A percentile compares a stretch with the other conserved stretches of the same genome.
These are phyloP conservation scores for Alternaria triticimaculans DNA, from an alignment of 2,329 filamentous ascomycete species.

Conservation along the genomic window DNA sequence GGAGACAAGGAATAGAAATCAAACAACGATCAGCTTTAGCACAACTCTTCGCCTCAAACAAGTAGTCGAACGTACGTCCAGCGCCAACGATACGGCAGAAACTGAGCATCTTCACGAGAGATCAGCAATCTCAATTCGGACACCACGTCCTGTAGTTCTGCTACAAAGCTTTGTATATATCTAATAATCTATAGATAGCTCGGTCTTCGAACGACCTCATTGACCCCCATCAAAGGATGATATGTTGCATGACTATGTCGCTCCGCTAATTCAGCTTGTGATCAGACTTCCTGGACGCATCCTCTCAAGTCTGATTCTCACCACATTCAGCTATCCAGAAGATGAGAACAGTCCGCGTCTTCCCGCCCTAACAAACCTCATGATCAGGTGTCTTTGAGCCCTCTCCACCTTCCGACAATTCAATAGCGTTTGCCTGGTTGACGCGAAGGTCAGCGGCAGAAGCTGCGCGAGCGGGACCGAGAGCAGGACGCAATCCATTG, in stretches of 20 bases:
- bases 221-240: not conserved
- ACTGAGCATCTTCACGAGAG: not conserved
- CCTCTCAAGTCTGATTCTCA: not conserved
- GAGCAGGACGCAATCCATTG: not conserved
- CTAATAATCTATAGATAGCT: not conserved
- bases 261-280: not conserved
- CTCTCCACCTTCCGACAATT: constrained; percentile 16
- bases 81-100: not conserved
- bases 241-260: not conserved
- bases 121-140: not conserved
- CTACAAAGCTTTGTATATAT: not conserved
- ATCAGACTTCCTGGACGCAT: not conserved
- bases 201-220: not conserved
- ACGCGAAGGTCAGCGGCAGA: constrained; percentile 5
- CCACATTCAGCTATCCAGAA: constrained; percentile 2
- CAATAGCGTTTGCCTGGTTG: not conserved
- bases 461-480: not conserved
- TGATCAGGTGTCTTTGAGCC: constrained; percentile 22
- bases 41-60: not conserved
- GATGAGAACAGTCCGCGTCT: constrained; percentile 18
- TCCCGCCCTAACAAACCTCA: constrained; percentile 19
- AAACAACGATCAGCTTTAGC: not conserved
- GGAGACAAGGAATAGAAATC: constrained; percentile 17
- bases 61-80: not conserved
- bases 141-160: not conserved